A percentile compares a stretch with the other conserved stretches of the same genome.
Evolutionary conservation across 306 rosid species (phyloP).

Genomic region (Nissolia schottii): DNA sequence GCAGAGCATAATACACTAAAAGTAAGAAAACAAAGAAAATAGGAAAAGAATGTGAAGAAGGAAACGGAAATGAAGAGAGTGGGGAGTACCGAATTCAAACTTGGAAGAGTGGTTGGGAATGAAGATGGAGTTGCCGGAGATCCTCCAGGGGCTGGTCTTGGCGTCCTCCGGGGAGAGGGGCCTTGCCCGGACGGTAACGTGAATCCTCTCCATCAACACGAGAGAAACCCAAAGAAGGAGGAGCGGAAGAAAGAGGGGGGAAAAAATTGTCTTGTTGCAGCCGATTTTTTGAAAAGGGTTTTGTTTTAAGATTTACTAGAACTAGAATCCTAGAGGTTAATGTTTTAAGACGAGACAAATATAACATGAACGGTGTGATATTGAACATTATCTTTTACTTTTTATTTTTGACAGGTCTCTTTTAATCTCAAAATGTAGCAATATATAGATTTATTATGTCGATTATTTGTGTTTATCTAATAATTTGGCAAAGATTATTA

Average conservation of each 20-base stretch:
- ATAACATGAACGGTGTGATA: too few relatives aligned
- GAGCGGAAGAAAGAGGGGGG: background rate
- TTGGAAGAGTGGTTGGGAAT: constrained; percentile 51
- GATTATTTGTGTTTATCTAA: too few relatives aligned
- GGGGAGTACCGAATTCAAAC: constrained; percentile 71
- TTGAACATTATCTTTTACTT: too few relatives aligned
- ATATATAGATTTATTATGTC: too few relatives aligned
- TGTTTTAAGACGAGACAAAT: too few relatives aligned
- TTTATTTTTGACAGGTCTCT: too few relatives aligned
- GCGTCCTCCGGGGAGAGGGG: constrained; percentile 77
- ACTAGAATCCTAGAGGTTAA: too few relatives aligned
- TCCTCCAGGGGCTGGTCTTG: constrained; percentile 66
- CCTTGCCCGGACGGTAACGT: constrained; percentile 73
- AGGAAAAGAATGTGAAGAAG: background rate
- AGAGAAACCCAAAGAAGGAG: too few relatives aligned
- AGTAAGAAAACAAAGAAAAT: background rate
- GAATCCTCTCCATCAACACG: constrained; percentile 72
- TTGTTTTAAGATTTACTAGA: too few relatives aligned
- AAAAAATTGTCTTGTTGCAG: background rate
- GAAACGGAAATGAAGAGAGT: background rate
- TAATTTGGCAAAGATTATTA: too few relatives aligned
- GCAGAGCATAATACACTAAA: background rate
- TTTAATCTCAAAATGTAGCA: too few relatives aligned
- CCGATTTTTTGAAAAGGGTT: too few relatives aligned
- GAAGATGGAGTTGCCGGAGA: constrained; percentile 68